Percentiles rank a stretch among this genome's conserved stretches.
phyloP scores from a whole-genome alignment of 306 rosid genomes.

The Luffa acutangula region DNA sequence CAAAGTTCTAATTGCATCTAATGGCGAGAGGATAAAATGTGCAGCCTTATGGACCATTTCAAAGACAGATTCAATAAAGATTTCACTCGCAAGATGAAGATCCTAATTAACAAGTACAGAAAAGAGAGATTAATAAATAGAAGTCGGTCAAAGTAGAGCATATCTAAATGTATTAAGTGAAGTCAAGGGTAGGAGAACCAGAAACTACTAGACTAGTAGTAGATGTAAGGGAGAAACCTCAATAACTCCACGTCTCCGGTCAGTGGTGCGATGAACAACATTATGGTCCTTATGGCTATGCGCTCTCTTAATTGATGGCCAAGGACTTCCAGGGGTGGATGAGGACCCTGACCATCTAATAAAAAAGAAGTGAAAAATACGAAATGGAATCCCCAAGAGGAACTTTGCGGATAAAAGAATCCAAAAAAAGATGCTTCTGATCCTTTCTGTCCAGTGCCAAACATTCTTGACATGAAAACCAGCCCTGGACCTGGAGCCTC shows the following conservation, averaged over 20 bases:
- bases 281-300: conserved; percentile 53
- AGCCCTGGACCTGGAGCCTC: conserved; percentile 46
- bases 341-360: conserved; percentile 19
- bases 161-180: neutral
- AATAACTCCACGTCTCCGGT: conserved; percentile 83
- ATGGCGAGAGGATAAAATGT: conserved; percentile 72
- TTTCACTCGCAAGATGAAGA: conserved; percentile 76
- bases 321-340: conserved; percentile 18
- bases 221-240: conserved; percentile 42
- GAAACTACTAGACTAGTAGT: neutral
- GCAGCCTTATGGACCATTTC: conserved; percentile 61
- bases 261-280: conserved; percentile 63
- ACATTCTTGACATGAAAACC: conserved; percentile 22
- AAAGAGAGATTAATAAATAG: conserved; percentile 5
- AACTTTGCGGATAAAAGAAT: conserved; percentile 46
- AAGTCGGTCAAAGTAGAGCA: neutral
- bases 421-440: conserved; percentile 37
- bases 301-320: conserved; percentile 30
- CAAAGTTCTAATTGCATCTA: conserved; percentile 34
- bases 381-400: conserved; percentile 42
- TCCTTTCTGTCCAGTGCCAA: conserved; percentile 38
- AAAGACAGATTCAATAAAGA: conserved; percentile 66
- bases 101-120: conserved; percentile 36
- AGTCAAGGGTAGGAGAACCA: neutral
- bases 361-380: conserved; percentile 20